Evolutionary conservation across 495 filamentous ascomycete species (phyloP), one percentile per base, ranked within the genome.

Genomic region (Aspergillus homomorphus): DNA sequence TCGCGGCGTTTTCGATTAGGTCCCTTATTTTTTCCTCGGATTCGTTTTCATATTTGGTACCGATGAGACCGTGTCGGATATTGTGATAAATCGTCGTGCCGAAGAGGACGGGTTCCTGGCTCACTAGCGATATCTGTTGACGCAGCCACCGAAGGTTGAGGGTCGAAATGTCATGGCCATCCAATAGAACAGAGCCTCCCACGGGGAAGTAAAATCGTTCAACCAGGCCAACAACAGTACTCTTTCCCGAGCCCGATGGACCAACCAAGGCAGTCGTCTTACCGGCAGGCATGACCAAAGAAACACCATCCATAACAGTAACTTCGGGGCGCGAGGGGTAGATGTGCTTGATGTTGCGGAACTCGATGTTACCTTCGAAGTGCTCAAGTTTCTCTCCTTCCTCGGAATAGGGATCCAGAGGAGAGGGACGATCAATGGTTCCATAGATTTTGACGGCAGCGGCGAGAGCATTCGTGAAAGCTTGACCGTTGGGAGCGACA

Each of bases 281-380:
- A 18, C 92, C 92, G 19, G 94, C 89, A 12, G 89, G 87, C 55
- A 98, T 86, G 0, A 77, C 62, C 14, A 98, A 80, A 53, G 79
- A 89, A 54, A 97, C 89, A 54, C 87, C 84, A 46, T 90, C 73
- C 84, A 98, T 91, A 21, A 98, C 86, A 14, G 84, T 83, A 21
- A 96, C 92, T 62, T 96, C 90, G 0, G 93, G 89, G 33, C 94
- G 82, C 1, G 91, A 96, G 7, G 94, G 94, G 62, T 98, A 98
- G 62, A 96, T 89, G 63, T 96, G 92, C 73, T 89, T 93, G 67
- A 98, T 78, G 59, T 89, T 77, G 62, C 85, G 79, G n/a, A 98
- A 77, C 62, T 94, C 89, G 56, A 98, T 85, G 7, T 83, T 86
- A 24, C 92, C 94, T 38, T 87, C 77, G 6, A 95, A 80, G 23